Conservation (phyloP, 2,329 filamentous ascomycete genomes). For the Verticillium isaacii region DNA sequence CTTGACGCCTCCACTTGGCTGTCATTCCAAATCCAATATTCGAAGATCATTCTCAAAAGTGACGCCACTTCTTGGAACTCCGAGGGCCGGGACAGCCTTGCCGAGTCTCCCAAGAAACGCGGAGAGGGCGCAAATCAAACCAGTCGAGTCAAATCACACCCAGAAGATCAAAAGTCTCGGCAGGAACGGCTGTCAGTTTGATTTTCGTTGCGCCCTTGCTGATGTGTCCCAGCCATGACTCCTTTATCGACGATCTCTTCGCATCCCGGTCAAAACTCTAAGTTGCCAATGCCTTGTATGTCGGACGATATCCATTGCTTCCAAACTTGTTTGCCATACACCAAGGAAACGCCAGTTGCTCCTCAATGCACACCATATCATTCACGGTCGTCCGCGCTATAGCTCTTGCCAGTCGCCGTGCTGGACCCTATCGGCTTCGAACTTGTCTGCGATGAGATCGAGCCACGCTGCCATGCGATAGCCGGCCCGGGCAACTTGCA, state of each 20-base stretch:
- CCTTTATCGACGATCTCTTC: not conserved
- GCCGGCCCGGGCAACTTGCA: conserved; percentile 64
- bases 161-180: not conserved
- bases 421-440: conserved; percentile 8
- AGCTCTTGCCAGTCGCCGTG: not conserved
- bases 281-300: not conserved
- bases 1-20: not conserved
- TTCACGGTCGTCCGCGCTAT: not conserved
- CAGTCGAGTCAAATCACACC: not conserved
- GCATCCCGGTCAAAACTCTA: not conserved
- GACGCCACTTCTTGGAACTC: not conserved
- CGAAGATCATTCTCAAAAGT: not conserved
- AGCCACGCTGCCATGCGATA: conserved; percentile 65
- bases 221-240: not conserved
- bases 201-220: not conserved
- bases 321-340: not conserved
- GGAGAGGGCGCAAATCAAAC: not conserved
- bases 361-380: not conserved
- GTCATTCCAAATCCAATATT: not conserved
- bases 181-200: not conserved
- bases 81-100: not conserved
- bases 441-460: conserved; percentile 50
- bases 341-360: not conserved
- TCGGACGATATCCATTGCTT: not conserved
- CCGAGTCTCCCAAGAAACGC: not conserved